Conservation (phyloP, 2,329 filamentous ascomycete genomes). For the Paecilomyces sp. region DNA sequence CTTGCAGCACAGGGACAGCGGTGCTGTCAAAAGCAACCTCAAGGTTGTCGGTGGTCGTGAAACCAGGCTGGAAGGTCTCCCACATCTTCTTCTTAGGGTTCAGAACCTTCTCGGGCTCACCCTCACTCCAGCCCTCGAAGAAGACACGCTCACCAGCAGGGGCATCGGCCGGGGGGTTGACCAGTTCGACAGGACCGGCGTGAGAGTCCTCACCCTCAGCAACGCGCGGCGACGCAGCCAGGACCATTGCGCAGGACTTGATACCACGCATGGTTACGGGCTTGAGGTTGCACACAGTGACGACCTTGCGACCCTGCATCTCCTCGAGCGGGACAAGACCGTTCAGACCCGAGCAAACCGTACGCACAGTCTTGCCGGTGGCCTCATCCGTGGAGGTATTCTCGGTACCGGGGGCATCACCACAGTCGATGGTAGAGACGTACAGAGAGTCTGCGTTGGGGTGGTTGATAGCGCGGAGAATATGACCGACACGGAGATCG, state of each 20-base stretch:
- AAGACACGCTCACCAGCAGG: constrained; percentile 80
- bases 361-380: constrained; percentile 85
- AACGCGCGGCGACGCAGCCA: constrained; percentile 80
- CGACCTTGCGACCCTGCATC: constrained; percentile 93
- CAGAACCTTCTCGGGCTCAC: constrained; percentile 83
- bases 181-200: constrained; percentile 86
- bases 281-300: constrained; percentile 96
- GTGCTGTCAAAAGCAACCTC: constrained; percentile 82
- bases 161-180: constrained; percentile 69
- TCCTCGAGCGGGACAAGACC: constrained; percentile 86
- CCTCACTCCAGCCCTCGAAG: constrained; percentile 84
- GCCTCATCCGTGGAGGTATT: constrained; percentile 73
- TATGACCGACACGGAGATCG: constrained; percentile 93
- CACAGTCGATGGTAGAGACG: constrained; percentile 92
- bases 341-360: constrained; percentile 94
- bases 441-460: constrained; percentile 94
- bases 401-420: constrained; percentile 75
- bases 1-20: constrained; percentile 67
- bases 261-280: constrained; percentile 97
- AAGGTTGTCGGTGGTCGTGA: constrained; percentile 74
- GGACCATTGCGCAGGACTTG: constrained; percentile 78
- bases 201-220: constrained; percentile 80
- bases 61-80: constrained; percentile 94
- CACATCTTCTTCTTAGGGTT: constrained; percentile 99
- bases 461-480: constrained; percentile 91